These are phyloP conservation scores for Pezizomycotina sp. DNA, from an alignment of 2,329 filamentous ascomycete species.

Conservation along the genomic window DNA sequence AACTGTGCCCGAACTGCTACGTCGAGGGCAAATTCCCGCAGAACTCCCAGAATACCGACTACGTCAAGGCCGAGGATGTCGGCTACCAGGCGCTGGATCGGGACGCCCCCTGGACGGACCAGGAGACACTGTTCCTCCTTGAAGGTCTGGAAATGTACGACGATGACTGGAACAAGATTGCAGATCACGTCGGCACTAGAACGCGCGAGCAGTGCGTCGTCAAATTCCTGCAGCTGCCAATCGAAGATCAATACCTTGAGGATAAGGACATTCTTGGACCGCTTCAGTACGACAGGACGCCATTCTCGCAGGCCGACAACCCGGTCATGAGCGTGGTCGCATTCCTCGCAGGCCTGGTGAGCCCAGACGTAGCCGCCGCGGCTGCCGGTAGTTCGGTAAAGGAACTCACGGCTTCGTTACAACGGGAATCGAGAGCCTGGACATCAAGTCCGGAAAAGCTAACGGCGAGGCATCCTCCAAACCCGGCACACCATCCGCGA, in stretches of 20 bases:
- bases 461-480: slow-evolving; percentile 1
- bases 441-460: slow-evolving; percentile 7
- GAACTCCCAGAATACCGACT: slow-evolving; percentile 63
- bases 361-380: slow-evolving; percentile 76
- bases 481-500: not conserved
- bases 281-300: slow-evolving; percentile 36
- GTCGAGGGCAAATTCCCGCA: slow-evolving; percentile 67
- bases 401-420: slow-evolving; percentile 62
- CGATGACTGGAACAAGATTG: slow-evolving; percentile 86
- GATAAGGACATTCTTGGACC: slow-evolving; percentile 62
- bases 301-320: slow-evolving; percentile 85
- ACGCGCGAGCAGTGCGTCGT: slow-evolving; percentile 92
- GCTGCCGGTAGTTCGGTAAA: slow-evolving; percentile 77
- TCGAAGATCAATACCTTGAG: slow-evolving; percentile 92
- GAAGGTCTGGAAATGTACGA: slow-evolving; percentile 87
- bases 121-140: slow-evolving; percentile 72
- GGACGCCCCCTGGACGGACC: slow-evolving; percentile 79
- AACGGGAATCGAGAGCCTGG: slow-evolving; percentile 5
- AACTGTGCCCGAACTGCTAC: slow-evolving; percentile 83
- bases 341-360: slow-evolving; percentile 79
- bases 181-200: slow-evolving; percentile 78
- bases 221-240: slow-evolving; percentile 89
- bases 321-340: slow-evolving; percentile 92
- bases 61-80: slow-evolving; percentile 78
- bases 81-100: slow-evolving; percentile 65